A percentile compares a stretch with the other conserved stretches of the same genome.
phyloP scores from a whole-genome alignment of 352 stramenopile genomes.

The Peronospora tabacina region DNA sequence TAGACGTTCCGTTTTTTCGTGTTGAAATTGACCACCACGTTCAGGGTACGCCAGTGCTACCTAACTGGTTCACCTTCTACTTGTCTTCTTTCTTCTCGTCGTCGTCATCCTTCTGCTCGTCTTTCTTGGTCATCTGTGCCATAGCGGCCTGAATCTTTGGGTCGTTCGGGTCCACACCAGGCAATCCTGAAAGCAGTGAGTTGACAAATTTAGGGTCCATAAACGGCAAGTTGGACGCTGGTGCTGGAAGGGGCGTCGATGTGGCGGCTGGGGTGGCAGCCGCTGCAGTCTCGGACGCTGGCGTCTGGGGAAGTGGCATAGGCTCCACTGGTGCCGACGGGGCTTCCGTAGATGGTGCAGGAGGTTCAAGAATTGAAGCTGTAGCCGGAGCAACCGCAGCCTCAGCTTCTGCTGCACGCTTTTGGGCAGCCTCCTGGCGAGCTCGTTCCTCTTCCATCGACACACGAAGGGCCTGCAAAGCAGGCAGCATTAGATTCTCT shows the following conservation, averaged over 20 bases:
- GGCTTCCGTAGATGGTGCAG: constrained; percentile 39
- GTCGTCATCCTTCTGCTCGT: constrained; percentile 76
- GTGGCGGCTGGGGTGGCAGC: constrained; percentile 14
- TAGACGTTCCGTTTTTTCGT: constrained; percentile 4
- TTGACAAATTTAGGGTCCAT: constrained; percentile 89
- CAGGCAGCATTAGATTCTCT: constrained; percentile 8
- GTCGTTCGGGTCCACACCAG: constrained; percentile 89
- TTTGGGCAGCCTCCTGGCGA: constrained; percentile 90
- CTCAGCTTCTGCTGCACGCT: constrained; percentile 81
- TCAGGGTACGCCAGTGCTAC: constrained; percentile 4
- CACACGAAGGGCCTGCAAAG: constrained; percentile 82
- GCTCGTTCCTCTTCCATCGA: constrained; percentile 98
- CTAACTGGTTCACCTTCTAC: constrained; percentile 29
- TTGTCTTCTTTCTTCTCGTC: constrained; percentile 84
- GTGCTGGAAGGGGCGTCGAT: constrained; percentile 46
- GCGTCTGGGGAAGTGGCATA: constrained; percentile 34
- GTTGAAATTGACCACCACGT: constrained; percentile 17
- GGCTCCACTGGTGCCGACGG: constrained; percentile 17
- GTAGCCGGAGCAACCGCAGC: constrained; percentile 37
- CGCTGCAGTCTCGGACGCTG: constrained; percentile 19
- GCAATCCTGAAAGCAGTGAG: constrained; percentile 80
- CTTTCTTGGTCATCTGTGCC: constrained; percentile 77
- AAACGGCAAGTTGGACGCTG: constrained; percentile 71
- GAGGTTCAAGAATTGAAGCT: constrained; percentile 28
- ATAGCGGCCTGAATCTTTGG: constrained; percentile 89